Evolutionary conservation across 1,284 basidiomycete species (phyloP), one percentile per base, ranked within the genome.

Genomic region (Malassezia caprae): DNA sequence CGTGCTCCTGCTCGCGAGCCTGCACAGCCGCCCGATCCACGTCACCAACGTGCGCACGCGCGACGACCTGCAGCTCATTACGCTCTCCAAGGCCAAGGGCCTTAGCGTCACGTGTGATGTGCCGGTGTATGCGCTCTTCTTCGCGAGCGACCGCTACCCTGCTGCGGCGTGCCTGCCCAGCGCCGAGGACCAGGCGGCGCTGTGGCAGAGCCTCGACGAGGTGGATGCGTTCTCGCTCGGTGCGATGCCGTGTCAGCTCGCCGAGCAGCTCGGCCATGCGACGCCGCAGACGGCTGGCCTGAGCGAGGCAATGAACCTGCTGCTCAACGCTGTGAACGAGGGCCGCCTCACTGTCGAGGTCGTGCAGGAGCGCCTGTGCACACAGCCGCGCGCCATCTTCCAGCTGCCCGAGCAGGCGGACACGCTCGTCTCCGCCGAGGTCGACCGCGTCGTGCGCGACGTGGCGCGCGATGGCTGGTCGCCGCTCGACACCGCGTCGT

Each of bases 91-190:
- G 78, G 85, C 86, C 51, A 94, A 93, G 79, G 81, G 86, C 26
- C 81, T 98, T 65, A 86, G 88, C 70, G 93, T 96, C 56, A 96
- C 91, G 2, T 96, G 93, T 75, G 94, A 99, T 68, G 89, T 96
- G 31, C 84, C 90, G 8, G 81, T 96, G 32, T 96, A 90, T 76
- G 82, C 88, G 10, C 79, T 99, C 58, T 96, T 96, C 83, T 91
- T 90, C 78, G 83, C 82, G 23, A 80, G 79, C 52, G 84, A 86
- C 61, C 81, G 87, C 63, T 72, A 63, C 61, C 70, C 69, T 1
- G 59, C 63, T 42, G 80, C 84, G 6, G 78, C 77, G 28, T 82
- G 82, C 65, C 80, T 98, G 37, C 91, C 93, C 1, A 80, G 86
- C 0, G 73, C 76, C 1, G 83, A 84, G 51, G 88, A 94, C 66